Percentiles rank a stretch among this genome's conserved stretches.
phyloP scores from a whole-genome alignment of 2,329 filamentous ascomycete genomes.

The Lasiodiplodia gonubiensis region DNA sequence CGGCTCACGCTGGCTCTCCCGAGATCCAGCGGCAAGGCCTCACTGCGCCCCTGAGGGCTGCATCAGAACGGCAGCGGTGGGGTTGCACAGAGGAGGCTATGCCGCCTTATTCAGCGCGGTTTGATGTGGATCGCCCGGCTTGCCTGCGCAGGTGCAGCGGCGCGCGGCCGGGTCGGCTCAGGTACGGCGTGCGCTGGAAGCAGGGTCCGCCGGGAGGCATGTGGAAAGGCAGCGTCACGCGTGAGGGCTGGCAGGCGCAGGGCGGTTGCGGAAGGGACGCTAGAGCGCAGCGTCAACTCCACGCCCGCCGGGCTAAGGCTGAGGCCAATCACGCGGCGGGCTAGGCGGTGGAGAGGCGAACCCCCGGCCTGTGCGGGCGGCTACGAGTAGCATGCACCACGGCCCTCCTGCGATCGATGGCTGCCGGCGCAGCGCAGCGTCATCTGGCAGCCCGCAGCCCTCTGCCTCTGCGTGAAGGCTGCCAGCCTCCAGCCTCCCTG shows the following conservation, averaged over 20 bases:
- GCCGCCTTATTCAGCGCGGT: constrained; percentile 21
- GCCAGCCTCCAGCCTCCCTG: constrained; percentile 8
- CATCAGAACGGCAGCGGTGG: constrained; percentile 8
- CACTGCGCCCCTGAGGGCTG: constrained; percentile 19
- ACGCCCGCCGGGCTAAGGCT: neutral
- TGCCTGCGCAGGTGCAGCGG: constrained; percentile 15
- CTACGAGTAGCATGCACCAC: constrained; percentile 4
- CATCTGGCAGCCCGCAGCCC: constrained; percentile 15
- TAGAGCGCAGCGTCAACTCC: constrained; percentile 2
- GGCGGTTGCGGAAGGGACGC: constrained; percentile 2
- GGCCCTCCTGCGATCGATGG: constrained; percentile 12
- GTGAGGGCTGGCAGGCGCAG: neutral
- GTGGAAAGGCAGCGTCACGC: constrained; percentile 14
- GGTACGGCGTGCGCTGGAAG: constrained; percentile 4
- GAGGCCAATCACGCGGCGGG: neutral
- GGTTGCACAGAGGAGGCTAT: constrained; percentile 26
- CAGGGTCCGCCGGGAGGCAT: constrained; percentile 14
- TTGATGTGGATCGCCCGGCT: constrained; percentile 19
- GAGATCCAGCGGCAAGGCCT: constrained; percentile 21
- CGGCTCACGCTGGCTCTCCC: constrained; percentile 15
- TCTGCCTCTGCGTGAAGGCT: neutral
- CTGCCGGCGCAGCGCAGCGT: constrained; percentile 24
- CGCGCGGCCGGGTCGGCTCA: neutral
- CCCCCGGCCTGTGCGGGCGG: constrained; percentile 17
- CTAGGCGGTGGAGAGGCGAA: constrained; percentile 10